A percentile compares a stretch with the other conserved stretches of the same genome.
Evolutionary conservation across 768 basidiomycete species (phyloP).

Genomic region (Rhodotorula kratochvilovae): DNA sequence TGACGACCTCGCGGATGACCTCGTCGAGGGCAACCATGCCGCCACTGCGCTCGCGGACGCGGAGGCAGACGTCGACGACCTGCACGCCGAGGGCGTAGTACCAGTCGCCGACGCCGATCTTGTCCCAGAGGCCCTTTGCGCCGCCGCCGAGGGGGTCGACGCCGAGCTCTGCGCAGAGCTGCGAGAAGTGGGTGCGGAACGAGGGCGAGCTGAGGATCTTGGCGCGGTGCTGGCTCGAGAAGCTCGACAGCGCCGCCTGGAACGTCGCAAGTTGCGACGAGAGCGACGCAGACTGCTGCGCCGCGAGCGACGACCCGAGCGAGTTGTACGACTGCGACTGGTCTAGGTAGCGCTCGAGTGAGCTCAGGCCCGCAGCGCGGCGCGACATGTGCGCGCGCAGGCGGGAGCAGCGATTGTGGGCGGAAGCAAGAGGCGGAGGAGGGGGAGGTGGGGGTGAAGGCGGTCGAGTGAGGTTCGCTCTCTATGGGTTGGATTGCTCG

Average conservation of each 20-base stretch:
- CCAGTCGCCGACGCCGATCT: slow-evolving; percentile 76
- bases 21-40: slow-evolving; percentile 87
- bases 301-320: slow-evolving; percentile 72
- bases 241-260: slow-evolving; percentile 69
- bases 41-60: slow-evolving; percentile 61
- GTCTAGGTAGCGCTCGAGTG: slow-evolving; percentile 80
- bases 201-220: slow-evolving; percentile 76
- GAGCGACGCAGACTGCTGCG: slow-evolving; percentile 69
- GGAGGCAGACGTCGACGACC: slow-evolving; percentile 50
- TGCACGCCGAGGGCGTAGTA: slow-evolving; percentile 88
- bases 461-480: too few relatives aligned
- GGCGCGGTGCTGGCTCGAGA: slow-evolving; percentile 75
- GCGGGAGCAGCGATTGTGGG: neutral
- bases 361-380: slow-evolving; percentile 52
- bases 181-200: slow-evolving; percentile 86
- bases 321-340: slow-evolving; percentile 73
- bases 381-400: neutral
- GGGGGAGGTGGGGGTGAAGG: neutral
- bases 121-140: slow-evolving; percentile 74
- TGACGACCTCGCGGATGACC: slow-evolving; percentile 69
- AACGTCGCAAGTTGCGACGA: slow-evolving; percentile 78
- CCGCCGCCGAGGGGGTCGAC: slow-evolving; percentile 71
- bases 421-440: neutral
- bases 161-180: slow-evolving; percentile 91
- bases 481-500: too few relatives aligned